phyloP scores from a whole-genome alignment of 805 yeast genomes.

The Ogataea philodendri region DNA sequence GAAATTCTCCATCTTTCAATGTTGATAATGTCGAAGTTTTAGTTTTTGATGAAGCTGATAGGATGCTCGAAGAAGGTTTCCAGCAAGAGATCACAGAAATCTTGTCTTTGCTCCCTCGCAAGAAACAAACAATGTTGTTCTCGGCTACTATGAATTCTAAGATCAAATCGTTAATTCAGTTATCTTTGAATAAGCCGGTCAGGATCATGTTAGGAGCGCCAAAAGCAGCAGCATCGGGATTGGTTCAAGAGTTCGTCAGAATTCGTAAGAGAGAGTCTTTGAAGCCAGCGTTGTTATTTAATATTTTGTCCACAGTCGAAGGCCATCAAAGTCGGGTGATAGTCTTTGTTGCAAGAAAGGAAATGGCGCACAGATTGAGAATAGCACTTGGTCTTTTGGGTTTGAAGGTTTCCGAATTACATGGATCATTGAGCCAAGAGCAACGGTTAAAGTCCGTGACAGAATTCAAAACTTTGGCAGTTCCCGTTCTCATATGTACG shows the following conservation, averaged over 20 bases:
- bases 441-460: slow-evolving; percentile 86
- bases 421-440: slow-evolving; percentile 84
- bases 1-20: slow-evolving; percentile 90
- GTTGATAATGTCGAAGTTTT: slow-evolving; percentile 90
- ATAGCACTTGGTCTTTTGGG: slow-evolving; percentile 73
- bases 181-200: slow-evolving; percentile 87
- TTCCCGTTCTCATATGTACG: slow-evolving; percentile 90
- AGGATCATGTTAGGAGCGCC: slow-evolving; percentile 96
- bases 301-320: slow-evolving; percentile 66
- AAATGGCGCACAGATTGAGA: slow-evolving; percentile 82
- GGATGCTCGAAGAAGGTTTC: slow-evolving; percentile 99
- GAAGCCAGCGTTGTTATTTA: slow-evolving; percentile 79
- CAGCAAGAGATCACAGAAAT: slow-evolving; percentile 93
- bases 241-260: slow-evolving; percentile 92
- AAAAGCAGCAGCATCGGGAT: slow-evolving; percentile 86
- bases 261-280: slow-evolving; percentile 83
- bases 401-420: slow-evolving; percentile 73
- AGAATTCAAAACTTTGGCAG: slow-evolving; percentile 75
- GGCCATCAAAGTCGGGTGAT: slow-evolving; percentile 69
- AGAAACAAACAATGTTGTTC: slow-evolving; percentile 89
- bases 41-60: slow-evolving; percentile 96
- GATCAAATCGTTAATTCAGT: slow-evolving; percentile 81
- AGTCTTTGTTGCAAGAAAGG: slow-evolving; percentile 90
- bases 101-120: slow-evolving; percentile 78
- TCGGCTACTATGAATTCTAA: slow-evolving; percentile 98